Base-by-base conservation (phyloP, 345 rosid genomes). In the Ceriops decandra region DNA sequence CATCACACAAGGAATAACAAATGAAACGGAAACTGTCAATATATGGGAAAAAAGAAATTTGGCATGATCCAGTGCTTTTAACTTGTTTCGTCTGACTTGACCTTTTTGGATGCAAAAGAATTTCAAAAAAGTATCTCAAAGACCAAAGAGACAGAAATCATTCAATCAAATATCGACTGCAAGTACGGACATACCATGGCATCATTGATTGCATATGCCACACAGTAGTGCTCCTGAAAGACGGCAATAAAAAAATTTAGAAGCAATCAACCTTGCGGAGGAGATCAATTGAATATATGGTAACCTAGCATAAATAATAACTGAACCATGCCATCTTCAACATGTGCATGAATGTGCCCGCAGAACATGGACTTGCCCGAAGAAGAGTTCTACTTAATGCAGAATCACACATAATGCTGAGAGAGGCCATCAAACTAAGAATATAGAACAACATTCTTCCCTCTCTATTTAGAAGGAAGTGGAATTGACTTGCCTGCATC, bases 151-250 rank as follows among this genome's bases (percentile, higher is more conserved):
- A 13, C 26, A 10, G 30, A 17, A 56, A 61, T 49, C 52, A 65
- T 49, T n/a, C 16, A 52, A 52, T 10, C 49, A 5, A 32, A 24
- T 15, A 63, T 58, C 74, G 49, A 49, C 38, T 71, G 61, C 27
- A 61, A 24, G 49, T 70, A 52, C 66, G 21, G 53, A 80, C 95
- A 56, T 90, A 90, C 96, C 98, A 86, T 81, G 58, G 85, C 76
- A 71, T 95, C 98, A 77, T 88, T 88, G 77, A 95, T 87, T 68
- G 96, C 98, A 77, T 77, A 83, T 42, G 93, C 80, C 63, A 91
- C 96, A 47, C 98, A 95, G 77, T 90, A 90, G 61, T 87, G 95
- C 72, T 89, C 88, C 95, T 85, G 90, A 74, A 86, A 85, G 78
- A 36, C 62, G 69, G 73, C 73, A 83, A 27, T 42, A 35, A 74